A percentile compares a stretch with the other conserved stretches of the same genome.
Conservation (phyloP, 768 basidiomycete genomes). For the Leccinum olivaceopallidum region DNA sequence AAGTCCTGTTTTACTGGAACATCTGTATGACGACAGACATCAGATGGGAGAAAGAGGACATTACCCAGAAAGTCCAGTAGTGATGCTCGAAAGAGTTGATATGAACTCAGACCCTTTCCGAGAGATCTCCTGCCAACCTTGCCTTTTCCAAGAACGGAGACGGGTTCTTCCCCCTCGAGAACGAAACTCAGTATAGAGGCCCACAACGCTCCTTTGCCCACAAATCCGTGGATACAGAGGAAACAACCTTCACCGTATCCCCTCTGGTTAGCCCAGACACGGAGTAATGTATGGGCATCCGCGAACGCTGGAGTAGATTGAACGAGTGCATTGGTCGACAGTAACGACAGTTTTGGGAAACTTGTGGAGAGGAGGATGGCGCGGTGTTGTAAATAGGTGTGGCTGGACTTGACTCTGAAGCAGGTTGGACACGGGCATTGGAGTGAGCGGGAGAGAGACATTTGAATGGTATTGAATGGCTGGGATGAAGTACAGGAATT, state of each 20-base stretch:
- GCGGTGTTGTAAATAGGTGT: slow-evolving; percentile 84
- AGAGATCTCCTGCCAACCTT: slow-evolving; percentile 50
- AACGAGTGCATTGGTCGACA: slow-evolving; percentile 50
- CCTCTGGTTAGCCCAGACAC: slow-evolving; percentile 89
- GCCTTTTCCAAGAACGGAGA: slow-evolving; percentile 23
- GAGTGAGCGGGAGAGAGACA: slow-evolving; percentile 74
- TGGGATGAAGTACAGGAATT: slow-evolving; percentile 58
- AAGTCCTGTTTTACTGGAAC: slow-evolving; percentile 71
- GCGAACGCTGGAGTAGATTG: slow-evolving; percentile 57
- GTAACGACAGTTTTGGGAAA: slow-evolving; percentile 39
- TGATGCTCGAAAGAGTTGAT: slow-evolving; percentile 85
- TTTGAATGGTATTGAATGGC: slow-evolving; percentile 64
- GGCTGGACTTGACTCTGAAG: slow-evolving; percentile 35
- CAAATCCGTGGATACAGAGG: slow-evolving; percentile 69
- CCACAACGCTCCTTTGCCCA: slow-evolving; percentile 71
- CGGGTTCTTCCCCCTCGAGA: slow-evolving; percentile 60
- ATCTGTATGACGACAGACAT: slow-evolving; percentile 12
- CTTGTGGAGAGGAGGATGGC: slow-evolving; percentile 47
- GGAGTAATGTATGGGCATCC: slow-evolving; percentile 76
- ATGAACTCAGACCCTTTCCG: slow-evolving; percentile 83
- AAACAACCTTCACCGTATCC: slow-evolving; percentile 63
- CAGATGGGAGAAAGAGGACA: slow-evolving; percentile 20
- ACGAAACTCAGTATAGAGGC: slow-evolving; percentile 57
- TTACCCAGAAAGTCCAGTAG: slow-evolving; percentile 76
- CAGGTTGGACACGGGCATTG: slow-evolving; percentile 52